phyloP scores from a whole-genome alignment of 305 asterid species.

The Plantago rigida region DNA sequence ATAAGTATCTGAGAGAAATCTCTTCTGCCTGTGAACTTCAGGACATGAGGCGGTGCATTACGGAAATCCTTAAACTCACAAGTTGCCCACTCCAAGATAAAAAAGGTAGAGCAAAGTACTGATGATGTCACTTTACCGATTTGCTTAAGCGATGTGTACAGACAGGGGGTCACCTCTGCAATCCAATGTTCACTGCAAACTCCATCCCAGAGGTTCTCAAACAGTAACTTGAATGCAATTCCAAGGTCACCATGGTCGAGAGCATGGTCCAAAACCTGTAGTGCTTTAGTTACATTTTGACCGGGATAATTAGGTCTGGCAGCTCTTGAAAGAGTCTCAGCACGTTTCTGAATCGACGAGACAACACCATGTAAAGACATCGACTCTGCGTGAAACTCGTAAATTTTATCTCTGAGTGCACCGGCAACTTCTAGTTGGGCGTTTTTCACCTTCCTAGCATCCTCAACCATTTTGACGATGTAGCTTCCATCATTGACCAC shows the following conservation, averaged over 20 bases:
- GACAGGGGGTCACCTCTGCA: constrained; percentile 68
- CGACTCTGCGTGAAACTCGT: constrained; percentile 55
- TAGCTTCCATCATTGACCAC: constrained; percentile 66
- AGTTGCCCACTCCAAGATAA: constrained; percentile 95
- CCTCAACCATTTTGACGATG: constrained; percentile 56
- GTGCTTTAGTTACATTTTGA: constrained; percentile 67
- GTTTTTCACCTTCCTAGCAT: constrained; percentile 52
- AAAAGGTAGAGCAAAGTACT: constrained; percentile 67
- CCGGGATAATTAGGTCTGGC: constrained; percentile 55
- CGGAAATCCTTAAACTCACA: constrained; percentile 88
- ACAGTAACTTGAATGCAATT: constrained; percentile 50
- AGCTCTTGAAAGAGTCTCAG: constrained; percentile 68
- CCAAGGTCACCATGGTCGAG: constrained; percentile 72
- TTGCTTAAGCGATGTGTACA: constrained; percentile 68
- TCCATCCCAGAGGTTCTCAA: constrained; percentile 70
- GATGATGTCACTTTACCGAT: constrained; percentile 53
- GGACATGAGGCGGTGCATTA: constrained; percentile 49
- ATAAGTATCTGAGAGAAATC: constrained; percentile 75
- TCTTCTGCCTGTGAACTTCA: constrained; percentile 79
- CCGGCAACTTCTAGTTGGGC: constrained; percentile 47
- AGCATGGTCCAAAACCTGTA: constrained; percentile 69
- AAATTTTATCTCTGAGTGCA: constrained; percentile 44
- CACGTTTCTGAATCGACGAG: constrained; percentile 66
- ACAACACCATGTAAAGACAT: constrained; percentile 54
- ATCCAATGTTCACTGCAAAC: constrained; percentile 71